These are phyloP conservation scores for Rhizopogon vulgaris DNA, from an alignment of 768 basidiomycete species.

Conservation along the genomic window DNA sequence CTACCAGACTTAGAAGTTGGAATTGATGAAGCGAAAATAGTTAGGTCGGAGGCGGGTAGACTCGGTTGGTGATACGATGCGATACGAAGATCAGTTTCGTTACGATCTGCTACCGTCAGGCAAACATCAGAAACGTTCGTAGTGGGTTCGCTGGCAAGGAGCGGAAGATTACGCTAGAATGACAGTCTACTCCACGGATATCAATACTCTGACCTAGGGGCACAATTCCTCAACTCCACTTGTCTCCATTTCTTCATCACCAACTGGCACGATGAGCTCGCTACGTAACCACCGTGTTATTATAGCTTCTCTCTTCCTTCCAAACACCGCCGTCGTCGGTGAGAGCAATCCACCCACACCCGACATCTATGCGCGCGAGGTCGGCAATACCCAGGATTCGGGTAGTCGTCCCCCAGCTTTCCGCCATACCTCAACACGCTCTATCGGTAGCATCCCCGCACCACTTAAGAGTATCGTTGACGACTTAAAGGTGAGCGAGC, in stretches of 20 bases:
- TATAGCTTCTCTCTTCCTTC: constrained; percentile 82
- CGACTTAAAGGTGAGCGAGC: constrained; percentile 54
- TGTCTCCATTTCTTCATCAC: no score
- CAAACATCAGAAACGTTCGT: no score
- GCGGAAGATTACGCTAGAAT: no score
- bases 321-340: constrained; percentile 61
- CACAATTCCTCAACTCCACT: no score
- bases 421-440: constrained; percentile 15
- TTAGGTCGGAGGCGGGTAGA: no score
- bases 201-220: no score
- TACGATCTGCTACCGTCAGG: no score
- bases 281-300: constrained; percentile 69
- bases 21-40: not conserved
- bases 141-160: no score
- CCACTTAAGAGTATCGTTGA: constrained; percentile 73
- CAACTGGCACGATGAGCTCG: constrained; percentile 47
- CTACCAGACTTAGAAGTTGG: not conserved
- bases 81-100: no score
- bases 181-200: no score
- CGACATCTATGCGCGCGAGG: constrained; percentile 22
- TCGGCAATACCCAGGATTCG: constrained; percentile 7
- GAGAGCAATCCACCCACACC: constrained; percentile 49
- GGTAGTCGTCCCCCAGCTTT: constrained; percentile 9
- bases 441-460: constrained; percentile 9
- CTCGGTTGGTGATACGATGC: no score